Conservation (phyloP, 352 stramenopile species). For the Phytophthora quininea region DNA sequence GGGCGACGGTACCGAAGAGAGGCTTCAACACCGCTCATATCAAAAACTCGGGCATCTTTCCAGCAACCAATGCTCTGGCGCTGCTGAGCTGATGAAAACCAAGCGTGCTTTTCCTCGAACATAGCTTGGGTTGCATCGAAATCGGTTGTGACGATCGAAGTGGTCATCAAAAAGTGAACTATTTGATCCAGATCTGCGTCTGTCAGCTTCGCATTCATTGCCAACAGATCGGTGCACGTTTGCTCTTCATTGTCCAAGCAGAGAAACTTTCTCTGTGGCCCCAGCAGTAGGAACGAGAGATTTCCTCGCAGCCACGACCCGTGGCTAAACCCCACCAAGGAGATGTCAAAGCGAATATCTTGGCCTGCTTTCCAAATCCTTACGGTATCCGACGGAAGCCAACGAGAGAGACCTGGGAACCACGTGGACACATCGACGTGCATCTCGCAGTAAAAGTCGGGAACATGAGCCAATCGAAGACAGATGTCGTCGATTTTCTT, state of each 20-base stretch:
- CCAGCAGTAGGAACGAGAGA: constrained; percentile 68
- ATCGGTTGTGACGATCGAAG: constrained; percentile 58
- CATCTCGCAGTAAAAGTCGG: constrained; percentile 75
- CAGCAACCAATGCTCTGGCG: constrained; percentile 57
- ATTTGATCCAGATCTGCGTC: constrained; percentile 55
- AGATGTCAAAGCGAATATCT: constrained; percentile 71
- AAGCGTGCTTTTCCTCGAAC: constrained; percentile 56
- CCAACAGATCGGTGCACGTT: constrained; percentile 54
- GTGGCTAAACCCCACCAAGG: constrained; percentile 69
- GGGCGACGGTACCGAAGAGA: constrained; percentile 48
- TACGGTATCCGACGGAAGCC: constrained; percentile 72
- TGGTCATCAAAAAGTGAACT: constrained; percentile 68
- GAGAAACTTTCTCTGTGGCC: constrained; percentile 43
- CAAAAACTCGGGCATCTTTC: constrained; percentile 53
- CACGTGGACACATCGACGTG: constrained; percentile 72
- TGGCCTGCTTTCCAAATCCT: constrained; percentile 76
- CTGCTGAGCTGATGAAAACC: constrained; percentile 48
- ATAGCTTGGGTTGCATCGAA: constrained; percentile 45
- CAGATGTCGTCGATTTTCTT: constrained; percentile 58
- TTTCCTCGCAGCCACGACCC: constrained; percentile 67
- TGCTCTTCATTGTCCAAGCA: constrained; percentile 62
- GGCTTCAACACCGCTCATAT: constrained; percentile 59
- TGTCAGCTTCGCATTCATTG: constrained; percentile 26
- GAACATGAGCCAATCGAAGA: constrained; percentile 46
- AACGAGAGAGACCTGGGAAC: constrained; percentile 72